Percentiles rank a stretch among this genome's conserved stretches.
Conservation (phyloP, 805 yeast species). For the Clavispora santaluciae region DNA sequence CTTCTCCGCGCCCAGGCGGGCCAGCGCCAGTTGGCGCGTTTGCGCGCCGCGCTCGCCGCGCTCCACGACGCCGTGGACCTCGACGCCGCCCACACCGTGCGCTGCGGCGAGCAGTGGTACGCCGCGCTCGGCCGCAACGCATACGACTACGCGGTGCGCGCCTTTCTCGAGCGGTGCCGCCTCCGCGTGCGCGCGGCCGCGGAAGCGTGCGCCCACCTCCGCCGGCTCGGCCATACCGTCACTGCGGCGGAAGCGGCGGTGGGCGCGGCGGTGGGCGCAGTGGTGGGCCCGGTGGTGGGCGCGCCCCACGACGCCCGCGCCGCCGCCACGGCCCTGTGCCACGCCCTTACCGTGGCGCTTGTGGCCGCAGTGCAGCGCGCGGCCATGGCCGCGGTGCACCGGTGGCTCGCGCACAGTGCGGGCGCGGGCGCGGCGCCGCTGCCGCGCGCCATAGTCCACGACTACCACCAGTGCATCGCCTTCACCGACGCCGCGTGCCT, state of each 20-base stretch:
- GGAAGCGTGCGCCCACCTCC: no score
- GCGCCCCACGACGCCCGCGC: no score
- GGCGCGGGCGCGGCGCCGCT: no score
- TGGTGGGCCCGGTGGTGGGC: no score
- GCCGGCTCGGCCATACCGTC: no score
- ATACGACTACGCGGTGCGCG: not conserved
- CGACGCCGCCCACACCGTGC: not conserved
- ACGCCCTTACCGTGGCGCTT: not conserved
- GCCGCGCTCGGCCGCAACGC: constrained; percentile 1
- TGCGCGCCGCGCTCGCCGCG: not conserved
- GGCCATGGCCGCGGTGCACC: not conserved
- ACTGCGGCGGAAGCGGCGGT: not conserved
- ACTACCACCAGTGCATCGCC: not conserved
- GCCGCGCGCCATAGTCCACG: not conserved
- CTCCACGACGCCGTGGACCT: not conserved
- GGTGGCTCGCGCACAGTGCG: no score
- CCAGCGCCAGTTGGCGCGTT: not conserved
- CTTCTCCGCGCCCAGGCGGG: not conserved
- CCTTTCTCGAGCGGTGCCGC: not conserved
- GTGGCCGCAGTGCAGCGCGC: not conserved
- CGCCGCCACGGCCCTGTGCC: no score
- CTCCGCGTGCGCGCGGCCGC: no score
- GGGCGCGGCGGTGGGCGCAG: not conserved
- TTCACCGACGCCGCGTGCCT: not conserved
- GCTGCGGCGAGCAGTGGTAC: not conserved